Base-by-base conservation (phyloP, 2,329 filamentous ascomycete genomes). In the Apiospora marii region DNA sequence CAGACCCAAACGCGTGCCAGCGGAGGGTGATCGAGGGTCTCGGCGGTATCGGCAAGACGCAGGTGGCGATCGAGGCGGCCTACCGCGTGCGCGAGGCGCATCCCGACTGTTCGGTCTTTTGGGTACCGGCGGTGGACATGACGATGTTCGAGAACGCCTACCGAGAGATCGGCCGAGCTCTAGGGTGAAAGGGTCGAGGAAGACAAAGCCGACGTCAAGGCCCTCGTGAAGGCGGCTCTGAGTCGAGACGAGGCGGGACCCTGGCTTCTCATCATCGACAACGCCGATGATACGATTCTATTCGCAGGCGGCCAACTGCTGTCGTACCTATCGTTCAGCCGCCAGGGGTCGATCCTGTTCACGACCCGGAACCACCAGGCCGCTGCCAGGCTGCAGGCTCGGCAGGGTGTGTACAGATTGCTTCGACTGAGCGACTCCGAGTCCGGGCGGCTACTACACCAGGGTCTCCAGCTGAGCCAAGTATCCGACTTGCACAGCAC, bases 161-260 rank as follows among this genome's bases (percentile, higher is more conserved):
- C 41, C 41, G 41, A 14, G 19, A 58, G n/a, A 58, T 58, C 30
- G 51, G n/a, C 51, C 51, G 22, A 58, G 51, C 51, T 58, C 51
- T 58, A 12, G 51, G 22, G 30, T 13, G 19, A 24, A 7, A 58
- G 12, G 22, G 51, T 58, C 51, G 51, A 22, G 24, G 19, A 58
- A 3, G 51, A 58, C 8, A 58, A 58, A 58, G 51, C 51, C 19
- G 51, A 58, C 51, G n/a, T 58, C 24, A 58, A 58, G 22, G 30
- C 24, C 16, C 51, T 84, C 30, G 81, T 83, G 4, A 14, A 34
- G 41, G 13, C 8, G 41, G 8, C 41, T 43, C 41, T 43, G 41
- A 14, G 13, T 43, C 41, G 41, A 43, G 41, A 43, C 13, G 41
- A 43, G 41, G 41, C 41, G 13, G 41, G 41, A 14, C 41, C 41